Base-by-base conservation (phyloP, 2,329 filamentous ascomycete species). In the Aspergillus fischeri region DNA sequence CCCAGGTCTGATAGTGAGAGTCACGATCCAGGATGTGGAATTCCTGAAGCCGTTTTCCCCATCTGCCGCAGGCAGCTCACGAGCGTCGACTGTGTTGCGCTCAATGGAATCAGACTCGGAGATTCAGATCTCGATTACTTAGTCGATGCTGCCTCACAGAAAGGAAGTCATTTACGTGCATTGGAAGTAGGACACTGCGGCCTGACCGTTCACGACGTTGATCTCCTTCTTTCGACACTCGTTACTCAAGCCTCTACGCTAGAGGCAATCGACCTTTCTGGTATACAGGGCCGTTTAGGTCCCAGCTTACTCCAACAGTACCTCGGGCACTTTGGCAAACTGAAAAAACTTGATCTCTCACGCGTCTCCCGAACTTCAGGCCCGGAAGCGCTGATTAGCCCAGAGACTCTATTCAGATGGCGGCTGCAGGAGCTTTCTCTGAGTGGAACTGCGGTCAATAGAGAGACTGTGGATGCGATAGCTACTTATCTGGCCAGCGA, bases 31-130 rank as follows among this genome's bases (percentile, higher is more conserved):
- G 87, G 87, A 1, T 89, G 86, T 66, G 87, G 86, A 44, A 86
- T 90, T 51, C 84, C 87, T 20, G 86, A 88, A 68, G 87, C 86
- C 2, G 76, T 90, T 4, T 86, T 88, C 63, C 86, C 87, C 1
- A 75, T 90, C 5, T 89, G 86, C 71, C 84, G 84, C 60, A 81
- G 83, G 59, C 83, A 87, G 63, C 78, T 86, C 25, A 90, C 87
- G 0, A 87, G 86, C 64, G 83, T 90, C 20, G 85, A 88, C 67
- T 90, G 87, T 87, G 82, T 90, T 53, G 80, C 83, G 24, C 73
- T 90, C 57, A 89, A 85, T 59, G 86, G 86, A 11, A 87, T 90
- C 59, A 81, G 83, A 58, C 80, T 90, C n/a, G 86, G 85, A 44
- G 87, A 90, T 54, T 84, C 85, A 0, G 88, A 90, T 71, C 75